phyloP scores from a whole-genome alignment of 23 red algal genomes.

The Porphyridium purpureum region DNA sequence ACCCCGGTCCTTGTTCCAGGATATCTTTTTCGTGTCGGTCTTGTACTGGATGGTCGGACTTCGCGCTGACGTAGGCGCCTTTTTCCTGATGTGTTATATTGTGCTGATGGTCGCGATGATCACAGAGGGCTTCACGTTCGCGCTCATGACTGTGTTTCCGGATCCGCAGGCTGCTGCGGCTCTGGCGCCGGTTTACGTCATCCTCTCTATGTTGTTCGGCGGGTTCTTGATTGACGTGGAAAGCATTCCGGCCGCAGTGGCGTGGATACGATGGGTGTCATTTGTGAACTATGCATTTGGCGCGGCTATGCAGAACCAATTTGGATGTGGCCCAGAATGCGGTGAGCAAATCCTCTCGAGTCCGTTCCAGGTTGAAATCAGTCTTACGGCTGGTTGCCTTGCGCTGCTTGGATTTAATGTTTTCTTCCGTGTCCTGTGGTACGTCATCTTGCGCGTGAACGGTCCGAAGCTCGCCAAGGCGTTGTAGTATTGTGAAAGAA shows the following conservation, averaged over 20 bases:
- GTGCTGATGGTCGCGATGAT: conserved; percentile 42
- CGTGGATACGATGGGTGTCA: conserved; percentile 73
- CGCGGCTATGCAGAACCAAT: conserved; percentile 41
- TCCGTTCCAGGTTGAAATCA: not conserved
- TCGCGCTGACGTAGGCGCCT: conserved; percentile 19
- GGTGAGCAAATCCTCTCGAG: conserved; percentile 6
- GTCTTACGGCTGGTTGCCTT: not conserved
- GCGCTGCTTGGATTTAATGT: not conserved
- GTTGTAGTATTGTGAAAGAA: no score
- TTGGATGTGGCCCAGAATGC: not conserved
- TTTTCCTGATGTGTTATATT: conserved; percentile 56
- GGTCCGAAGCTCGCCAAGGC: not conserved
- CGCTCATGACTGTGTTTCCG: conserved; percentile 35
- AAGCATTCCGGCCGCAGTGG: conserved; percentile 38
- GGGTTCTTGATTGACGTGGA: conserved; percentile 74
- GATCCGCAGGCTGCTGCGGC: conserved; percentile 61
- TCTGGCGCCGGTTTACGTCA: conserved; percentile 66
- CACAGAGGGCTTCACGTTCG: conserved; percentile 58
- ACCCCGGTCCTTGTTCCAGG: conserved; percentile 52
- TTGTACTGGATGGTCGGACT: conserved; percentile 89
- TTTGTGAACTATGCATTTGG: conserved; percentile 84
- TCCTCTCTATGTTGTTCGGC: conserved; percentile 74
- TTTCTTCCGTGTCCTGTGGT: not conserved
- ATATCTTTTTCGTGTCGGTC: conserved; percentile 40
- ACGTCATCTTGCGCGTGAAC: not conserved